Conservation (phyloP, 805 yeast species). For the Schizosaccharomyces lindneri region DNA sequence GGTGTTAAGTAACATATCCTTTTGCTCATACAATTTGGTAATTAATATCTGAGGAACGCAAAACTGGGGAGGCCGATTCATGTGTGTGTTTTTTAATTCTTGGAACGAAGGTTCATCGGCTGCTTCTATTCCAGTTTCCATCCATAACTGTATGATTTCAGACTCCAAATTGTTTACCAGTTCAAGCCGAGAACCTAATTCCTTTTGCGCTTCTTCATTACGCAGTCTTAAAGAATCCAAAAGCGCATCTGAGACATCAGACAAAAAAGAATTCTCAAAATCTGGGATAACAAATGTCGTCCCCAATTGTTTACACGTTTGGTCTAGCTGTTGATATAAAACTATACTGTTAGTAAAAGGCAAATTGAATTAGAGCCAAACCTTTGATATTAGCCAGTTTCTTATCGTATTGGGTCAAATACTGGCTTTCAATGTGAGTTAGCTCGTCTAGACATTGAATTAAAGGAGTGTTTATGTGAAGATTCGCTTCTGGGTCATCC, state of each 20-base stretch:
- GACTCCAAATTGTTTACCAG: not conserved
- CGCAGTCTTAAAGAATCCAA: not conserved
- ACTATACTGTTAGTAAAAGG: not conserved
- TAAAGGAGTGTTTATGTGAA: not conserved
- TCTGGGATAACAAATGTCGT: not conserved
- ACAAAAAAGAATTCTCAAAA: not conserved
- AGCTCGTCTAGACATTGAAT: not conserved
- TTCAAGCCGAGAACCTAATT: not conserved
- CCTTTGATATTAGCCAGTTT: not conserved
- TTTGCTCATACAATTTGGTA: conserved; percentile 9
- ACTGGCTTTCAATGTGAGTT: not conserved
- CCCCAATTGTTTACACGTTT: not conserved
- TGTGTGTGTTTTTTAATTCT: conserved; percentile 4
- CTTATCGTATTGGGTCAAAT: not conserved
- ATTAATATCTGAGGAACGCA: conserved; percentile 12
- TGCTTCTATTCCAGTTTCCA: not conserved
- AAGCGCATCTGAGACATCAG: conserved; percentile 1
- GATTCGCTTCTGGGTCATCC: not conserved
- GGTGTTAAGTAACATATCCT: conserved; percentile 15
- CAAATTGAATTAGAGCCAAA: not conserved
- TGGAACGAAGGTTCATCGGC: not conserved
- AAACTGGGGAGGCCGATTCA: conserved; percentile 9
- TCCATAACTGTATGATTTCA: not conserved
- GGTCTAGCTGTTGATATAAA: not conserved
- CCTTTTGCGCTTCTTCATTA: not conserved